Evolutionary conservation across 2,329 filamentous ascomycete species (phyloP).

Genomic region (Coniochaeta sp.): DNA sequence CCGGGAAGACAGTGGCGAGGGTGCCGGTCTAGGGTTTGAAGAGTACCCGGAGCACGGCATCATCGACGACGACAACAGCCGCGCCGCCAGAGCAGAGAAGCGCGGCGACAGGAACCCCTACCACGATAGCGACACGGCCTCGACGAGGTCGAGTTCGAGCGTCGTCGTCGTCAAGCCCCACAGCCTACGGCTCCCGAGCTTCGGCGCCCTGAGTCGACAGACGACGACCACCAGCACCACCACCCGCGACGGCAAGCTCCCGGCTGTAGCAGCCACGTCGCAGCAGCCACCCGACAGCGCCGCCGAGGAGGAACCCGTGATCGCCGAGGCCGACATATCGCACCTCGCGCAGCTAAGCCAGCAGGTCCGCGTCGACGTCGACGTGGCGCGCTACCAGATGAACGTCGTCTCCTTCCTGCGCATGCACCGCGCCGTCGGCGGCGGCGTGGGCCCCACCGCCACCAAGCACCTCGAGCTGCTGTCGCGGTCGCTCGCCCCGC

Average conservation of each 20-base stretch:
- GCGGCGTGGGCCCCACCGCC: conserved; percentile 69
- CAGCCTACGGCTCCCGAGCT: conserved; percentile 1
- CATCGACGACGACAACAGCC: no score
- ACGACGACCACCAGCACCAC: no score
- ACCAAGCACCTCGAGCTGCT: conserved; percentile 71
- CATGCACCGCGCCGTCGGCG: conserved; percentile 75
- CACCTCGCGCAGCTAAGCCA: conserved; percentile 51
- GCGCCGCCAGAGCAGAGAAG: background rate
- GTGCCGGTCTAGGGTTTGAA: background rate
- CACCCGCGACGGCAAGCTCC: background rate
- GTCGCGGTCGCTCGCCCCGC: conserved; percentile 64
- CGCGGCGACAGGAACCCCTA: conserved; percentile 5
- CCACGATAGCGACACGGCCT: conserved; percentile 19
- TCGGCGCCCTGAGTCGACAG: background rate
- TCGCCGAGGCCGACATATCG: conserved; percentile 43
- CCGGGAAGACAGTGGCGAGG: conserved; percentile 37
- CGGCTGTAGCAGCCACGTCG: no score
- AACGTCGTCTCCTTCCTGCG: conserved; percentile 84
- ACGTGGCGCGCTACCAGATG: conserved; percentile 77
- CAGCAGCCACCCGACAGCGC: background rate
- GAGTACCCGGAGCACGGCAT: background rate
- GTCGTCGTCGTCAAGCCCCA: conserved; percentile 35
- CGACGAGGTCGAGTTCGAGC: conserved; percentile 32
- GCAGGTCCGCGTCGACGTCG: conserved; percentile 59
- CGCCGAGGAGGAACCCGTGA: conserved; percentile 5